Base-by-base conservation (phyloP, 164 flowering plant species). In the Liquidambar formosana region DNA sequence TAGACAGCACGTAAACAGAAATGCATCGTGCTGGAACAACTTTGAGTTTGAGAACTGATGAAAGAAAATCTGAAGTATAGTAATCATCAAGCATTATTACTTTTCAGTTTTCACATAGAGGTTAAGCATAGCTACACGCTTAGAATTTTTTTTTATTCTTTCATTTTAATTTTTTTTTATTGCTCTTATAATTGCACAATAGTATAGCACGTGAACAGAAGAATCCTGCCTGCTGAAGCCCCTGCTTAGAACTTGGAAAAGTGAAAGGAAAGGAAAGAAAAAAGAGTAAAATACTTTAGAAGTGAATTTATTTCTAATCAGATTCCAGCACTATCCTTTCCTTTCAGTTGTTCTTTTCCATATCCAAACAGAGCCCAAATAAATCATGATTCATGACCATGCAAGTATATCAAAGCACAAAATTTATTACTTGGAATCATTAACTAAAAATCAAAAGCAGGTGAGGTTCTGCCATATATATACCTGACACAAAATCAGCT, bases 401-500 rank as follows among this genome's bases (percentile, higher is more conserved):
- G 51, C 16, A 14, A 14, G 51, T 48, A 48, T 53, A 56, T 56
- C 59, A 57, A 57, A 57, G 18, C 38, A 57, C 16, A 8, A 15
- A 11, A 25, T 23, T 4, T 23, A 57, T 51, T 51, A n/a, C 18
- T 51, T 61, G 10, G 15, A 41, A 63, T 27, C 18, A 28, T 60
- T 33, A 51, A 9, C 41, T 25, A 10, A 57, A 16, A 33, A 25
- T 41, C 5, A 25, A 41, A 52, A 33, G 25, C 23, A 60, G 4
- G 8, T 54, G 41, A 10, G 19, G 15, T 13, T 57, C 28, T 1
- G 23, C 10, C 25, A 5, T 27, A 18, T 27, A 64, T 74, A 67
- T 61, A 93, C 98, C 95, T 75, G 96, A 88, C 72, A 84, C 86
- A 73, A 76, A 73, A 63, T 84, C 78, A 18, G 59, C 61, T 22